Evolutionary conservation across 495 filamentous ascomycete genomes (phyloP).

Genomic region (Podospora bellae-mahoneyi): DNA sequence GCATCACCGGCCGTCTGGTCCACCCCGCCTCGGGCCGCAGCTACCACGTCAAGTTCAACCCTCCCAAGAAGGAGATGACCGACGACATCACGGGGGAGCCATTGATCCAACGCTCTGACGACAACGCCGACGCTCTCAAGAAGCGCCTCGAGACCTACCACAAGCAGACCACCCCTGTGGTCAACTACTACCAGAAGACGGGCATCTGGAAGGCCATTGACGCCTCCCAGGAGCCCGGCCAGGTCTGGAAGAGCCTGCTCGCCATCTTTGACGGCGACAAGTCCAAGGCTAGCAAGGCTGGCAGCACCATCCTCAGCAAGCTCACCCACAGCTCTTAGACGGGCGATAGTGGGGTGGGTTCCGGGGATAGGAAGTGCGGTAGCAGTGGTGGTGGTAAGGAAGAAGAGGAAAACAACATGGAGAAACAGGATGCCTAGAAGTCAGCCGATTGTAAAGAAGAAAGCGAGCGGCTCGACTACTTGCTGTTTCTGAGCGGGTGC

Average conservation of each 20-base stretch:
- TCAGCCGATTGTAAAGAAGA: background rate
- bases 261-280: constrained; percentile 66
- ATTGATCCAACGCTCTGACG: constrained; percentile 90
- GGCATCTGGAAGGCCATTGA: constrained; percentile 97
- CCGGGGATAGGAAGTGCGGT: background rate
- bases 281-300: constrained; percentile 48
- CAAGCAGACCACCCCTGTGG: constrained; percentile 86
- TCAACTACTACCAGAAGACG: constrained; percentile 92
- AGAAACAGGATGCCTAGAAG: background rate
- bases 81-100: constrained; percentile 98
- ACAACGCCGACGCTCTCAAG: constrained; percentile 95
- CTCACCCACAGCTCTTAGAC: constrained; percentile 42
- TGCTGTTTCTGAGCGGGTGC: constrained; percentile 23
- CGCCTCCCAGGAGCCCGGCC: constrained; percentile 91
- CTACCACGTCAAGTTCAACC: constrained; percentile 98
- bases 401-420: background rate
- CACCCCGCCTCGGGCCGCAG: constrained; percentile 94
- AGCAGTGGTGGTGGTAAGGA: constrained; percentile 4
- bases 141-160: constrained; percentile 95
- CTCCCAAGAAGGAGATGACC: constrained; percentile 89
- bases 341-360: constrained; percentile 10
- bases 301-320: constrained; percentile 45
- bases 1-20: constrained; percentile 93
- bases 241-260: constrained; percentile 91
- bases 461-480: constrained; percentile 17